Conservation (phyloP, 768 basidiomycete genomes). For the Russula olivacea region DNA sequence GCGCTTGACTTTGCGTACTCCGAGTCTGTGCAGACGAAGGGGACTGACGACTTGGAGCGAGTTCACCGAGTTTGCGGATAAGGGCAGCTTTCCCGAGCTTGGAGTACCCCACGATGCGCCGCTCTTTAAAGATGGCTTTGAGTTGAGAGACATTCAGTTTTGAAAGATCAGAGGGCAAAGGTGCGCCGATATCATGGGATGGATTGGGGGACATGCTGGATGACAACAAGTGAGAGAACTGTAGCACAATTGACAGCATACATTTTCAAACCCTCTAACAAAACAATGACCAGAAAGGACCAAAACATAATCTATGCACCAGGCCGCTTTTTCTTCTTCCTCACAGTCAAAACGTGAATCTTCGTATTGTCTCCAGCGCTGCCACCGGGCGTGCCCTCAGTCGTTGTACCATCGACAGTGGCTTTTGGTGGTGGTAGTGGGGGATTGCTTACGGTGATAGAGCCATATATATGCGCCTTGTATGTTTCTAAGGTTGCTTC, state of each 20-base stretch:
- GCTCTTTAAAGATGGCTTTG: slow-evolving; percentile 63
- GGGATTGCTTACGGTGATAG: slow-evolving; percentile 47
- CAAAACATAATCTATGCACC: slow-evolving; percentile 7
- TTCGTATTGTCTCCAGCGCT: slow-evolving; percentile 26
- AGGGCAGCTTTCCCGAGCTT: slow-evolving; percentile 57
- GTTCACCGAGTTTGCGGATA: slow-evolving; percentile 40
- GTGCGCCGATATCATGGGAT: not conserved
- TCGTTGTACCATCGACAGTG: slow-evolving; percentile 11
- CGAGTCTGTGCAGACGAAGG: not conserved
- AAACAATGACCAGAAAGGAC: not conserved
- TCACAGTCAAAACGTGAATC: slow-evolving; percentile 56
- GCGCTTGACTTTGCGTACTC: not conserved
- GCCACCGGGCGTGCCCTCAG: slow-evolving; percentile 21
- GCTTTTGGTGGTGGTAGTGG: slow-evolving; percentile 31
- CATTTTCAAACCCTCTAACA: not conserved
- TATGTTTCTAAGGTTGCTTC: slow-evolving; percentile 58
- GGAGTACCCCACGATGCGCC: slow-evolving; percentile 55
- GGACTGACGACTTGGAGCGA: not conserved
- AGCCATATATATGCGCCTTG: slow-evolving; percentile 52
- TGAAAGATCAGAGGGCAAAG: slow-evolving; percentile 20
- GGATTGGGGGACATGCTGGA: slow-evolving; percentile 2
- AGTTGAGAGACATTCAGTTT: slow-evolving; percentile 57
- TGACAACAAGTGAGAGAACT: not conserved
- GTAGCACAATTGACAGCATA: not conserved
- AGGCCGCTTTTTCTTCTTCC: slow-evolving; percentile 42